Base-by-base conservation (phyloP, 1,284 basidiomycete species). In the Ustilago tritici region DNA sequence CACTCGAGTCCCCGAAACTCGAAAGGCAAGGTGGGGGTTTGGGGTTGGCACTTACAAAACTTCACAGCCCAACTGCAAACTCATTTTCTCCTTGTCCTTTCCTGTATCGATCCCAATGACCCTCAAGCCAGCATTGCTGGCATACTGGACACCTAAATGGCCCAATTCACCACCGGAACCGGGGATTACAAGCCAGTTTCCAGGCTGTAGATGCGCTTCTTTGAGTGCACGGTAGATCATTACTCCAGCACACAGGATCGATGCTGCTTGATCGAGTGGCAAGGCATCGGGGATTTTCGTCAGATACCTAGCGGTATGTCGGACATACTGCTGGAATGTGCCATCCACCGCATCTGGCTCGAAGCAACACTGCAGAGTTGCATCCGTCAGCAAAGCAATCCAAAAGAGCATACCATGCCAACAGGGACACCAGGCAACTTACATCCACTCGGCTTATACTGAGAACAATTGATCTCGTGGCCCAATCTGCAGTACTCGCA, bases 141-240 rank as follows among this genome's bases (percentile, higher is more conserved):
- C n/a, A n/a, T n/a, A n/a, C n/a, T n/a, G n/a, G n/a, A n/a, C n/a
- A n/a, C n/a, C n/a, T n/a, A n/a, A n/a, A n/a, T n/a, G n/a, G n/a
- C n/a, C n/a, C n/a, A n/a, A n/a, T n/a, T n/a, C n/a, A n/a, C n/a
- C n/a, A n/a, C n/a, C n/a, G n/a, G n/a, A n/a, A n/a, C n/a, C n/a
- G n/a, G n/a, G n/a, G n/a, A n/a, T n/a, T n/a, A n/a, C 63, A 93
- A 89, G 28, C 85, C 83, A 49, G 67, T 95, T 90, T 55, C 93
- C 92, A 12, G 91, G 89, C 38, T 88, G 88, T 4, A 82, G 54
- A n/a, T 89, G 87, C 64, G 91, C 90, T 86, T 92, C 90, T 86
- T 93, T 94, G 82, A 95, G 88, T 0, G 93, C 94, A 76, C 93
- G 92, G 86, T 94, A 95, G 68, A 92, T 91, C 2, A 93, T 93